Percentiles rank a stretch among this genome's conserved stretches.
These are phyloP conservation scores for Leccinum arenicola DNA, from an alignment of 768 basidiomycete genomes.

Conservation along the genomic window DNA sequence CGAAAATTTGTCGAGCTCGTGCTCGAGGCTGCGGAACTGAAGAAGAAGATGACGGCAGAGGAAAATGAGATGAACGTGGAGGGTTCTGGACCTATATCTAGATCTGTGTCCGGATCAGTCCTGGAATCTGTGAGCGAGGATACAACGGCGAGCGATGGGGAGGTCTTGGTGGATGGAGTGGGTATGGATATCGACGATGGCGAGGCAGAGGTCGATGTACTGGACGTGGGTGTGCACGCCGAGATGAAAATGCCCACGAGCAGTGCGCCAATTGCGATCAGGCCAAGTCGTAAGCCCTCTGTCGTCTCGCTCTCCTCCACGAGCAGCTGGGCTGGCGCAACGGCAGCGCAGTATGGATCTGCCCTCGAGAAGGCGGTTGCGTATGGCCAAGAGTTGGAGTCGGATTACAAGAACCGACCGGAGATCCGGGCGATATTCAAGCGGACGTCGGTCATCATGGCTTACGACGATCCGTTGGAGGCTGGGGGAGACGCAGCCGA, in stretches of 20 bases:
- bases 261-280: conserved; percentile 29
- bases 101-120: conserved; percentile 24
- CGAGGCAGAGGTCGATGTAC: conserved; percentile 31
- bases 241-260: conserved; percentile 12
- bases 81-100: conserved; percentile 22
- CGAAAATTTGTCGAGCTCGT: conserved; percentile 85
- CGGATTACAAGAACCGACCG: conserved; percentile 63
- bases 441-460: conserved; percentile 76
- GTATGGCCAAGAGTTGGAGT: conserved; percentile 72
- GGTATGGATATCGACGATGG: conserved; percentile 55
- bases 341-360: conserved; percentile 46
- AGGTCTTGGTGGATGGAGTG: conserved; percentile 45
- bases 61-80: conserved; percentile 34
- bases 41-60: conserved; percentile 54
- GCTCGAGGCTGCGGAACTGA: conserved; percentile 64
- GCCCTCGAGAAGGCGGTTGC: conserved; percentile 63
- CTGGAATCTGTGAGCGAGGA: conserved; percentile 36
- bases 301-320: conserved; percentile 28
- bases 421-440: conserved; percentile 67
- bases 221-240: conserved; percentile 10
- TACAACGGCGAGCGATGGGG: conserved; percentile 35
- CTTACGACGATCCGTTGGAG: conserved; percentile 71
- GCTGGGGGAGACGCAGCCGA: conserved; percentile 64
- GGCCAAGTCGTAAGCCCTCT: conserved; percentile 30
- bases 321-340: conserved; percentile 23